Conservation (phyloP, 176 grass and related monocot genomes). For the Raddia guianensis region DNA sequence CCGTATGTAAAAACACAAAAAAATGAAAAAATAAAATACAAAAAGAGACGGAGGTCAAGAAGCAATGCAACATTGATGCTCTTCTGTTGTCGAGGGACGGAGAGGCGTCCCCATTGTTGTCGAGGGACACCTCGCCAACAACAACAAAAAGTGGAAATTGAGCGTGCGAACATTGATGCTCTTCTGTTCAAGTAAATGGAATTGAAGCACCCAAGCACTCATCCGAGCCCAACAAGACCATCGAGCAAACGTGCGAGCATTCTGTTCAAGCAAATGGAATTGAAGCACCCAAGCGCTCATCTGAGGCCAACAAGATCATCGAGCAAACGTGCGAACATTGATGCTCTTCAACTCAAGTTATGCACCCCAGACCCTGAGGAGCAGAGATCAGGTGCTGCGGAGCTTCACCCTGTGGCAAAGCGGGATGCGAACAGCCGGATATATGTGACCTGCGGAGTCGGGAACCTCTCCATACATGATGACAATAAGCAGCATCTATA, state of each 20-base stretch:
- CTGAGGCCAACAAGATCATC: conserved; percentile 50
- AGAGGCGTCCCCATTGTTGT: no score
- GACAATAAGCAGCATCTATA: no score
- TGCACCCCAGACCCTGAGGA: conserved; percentile 59
- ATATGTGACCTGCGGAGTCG: conserved; percentile 64
- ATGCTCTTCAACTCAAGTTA: conserved; percentile 72
- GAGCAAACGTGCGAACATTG: conserved; percentile 61
- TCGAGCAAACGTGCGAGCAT: no score
- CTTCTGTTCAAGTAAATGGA: conserved; percentile 67
- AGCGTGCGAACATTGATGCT: no score
- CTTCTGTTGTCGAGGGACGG: no score
- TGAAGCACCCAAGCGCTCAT: conserved; percentile 67
- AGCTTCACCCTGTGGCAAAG: conserved; percentile 86
- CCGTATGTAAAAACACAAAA: no score
- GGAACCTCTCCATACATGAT: conserved; percentile 92
- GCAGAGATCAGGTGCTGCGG: conserved; percentile 65
- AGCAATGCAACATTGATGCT: no score
- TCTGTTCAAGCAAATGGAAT: conserved; percentile 71
- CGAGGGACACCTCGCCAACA: no score
- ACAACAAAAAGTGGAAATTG: no score
- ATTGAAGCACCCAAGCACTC: conserved; percentile 74
- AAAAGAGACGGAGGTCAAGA: no score
- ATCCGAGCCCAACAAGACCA: conserved; percentile 43
- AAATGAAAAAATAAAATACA: no score
- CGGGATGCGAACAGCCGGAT: conserved; percentile 72